These are phyloP conservation scores for Claviceps sp. DNA, from an alignment of 2,329 filamentous ascomycete genomes.

Conservation along the genomic window DNA sequence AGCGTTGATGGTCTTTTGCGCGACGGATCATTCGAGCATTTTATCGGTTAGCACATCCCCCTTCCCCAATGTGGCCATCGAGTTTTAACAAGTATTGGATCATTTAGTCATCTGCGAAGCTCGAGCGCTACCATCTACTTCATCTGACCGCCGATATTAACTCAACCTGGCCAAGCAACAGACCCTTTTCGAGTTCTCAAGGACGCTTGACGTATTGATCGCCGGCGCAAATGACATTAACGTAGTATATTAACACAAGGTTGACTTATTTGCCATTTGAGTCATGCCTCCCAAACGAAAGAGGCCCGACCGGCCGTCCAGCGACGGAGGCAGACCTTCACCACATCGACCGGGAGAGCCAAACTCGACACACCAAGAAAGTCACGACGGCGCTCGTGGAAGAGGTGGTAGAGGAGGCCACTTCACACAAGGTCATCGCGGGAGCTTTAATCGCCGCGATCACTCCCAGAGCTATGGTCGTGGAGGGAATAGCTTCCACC, in stretches of 20 bases:
- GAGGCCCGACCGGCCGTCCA: constrained; percentile 36
- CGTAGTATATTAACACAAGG: constrained; percentile 6
- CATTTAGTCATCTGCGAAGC: not conserved
- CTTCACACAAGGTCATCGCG: constrained; percentile 25
- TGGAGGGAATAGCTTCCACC: constrained; percentile 12
- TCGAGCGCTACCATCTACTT: not conserved
- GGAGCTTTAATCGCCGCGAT: constrained; percentile 38
- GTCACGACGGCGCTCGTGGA: constrained; percentile 36
- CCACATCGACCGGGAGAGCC: constrained; percentile 49
- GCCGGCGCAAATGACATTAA: constrained; percentile 21
- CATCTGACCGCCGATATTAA: not conserved
- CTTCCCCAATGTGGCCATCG: not conserved
- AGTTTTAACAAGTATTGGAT: not conserved
- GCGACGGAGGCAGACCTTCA: constrained; percentile 40
- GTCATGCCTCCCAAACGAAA: constrained; percentile 48
- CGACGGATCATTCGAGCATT: not conserved
- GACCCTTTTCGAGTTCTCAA: not conserved
- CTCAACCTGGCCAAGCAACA: not conserved
- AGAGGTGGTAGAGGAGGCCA: constrained; percentile 27
- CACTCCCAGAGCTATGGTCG: constrained; percentile 27
- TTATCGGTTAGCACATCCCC: not conserved
- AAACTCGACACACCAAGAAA: constrained; percentile 42
- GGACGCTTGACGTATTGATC: not conserved
- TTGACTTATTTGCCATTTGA: constrained; percentile 11
- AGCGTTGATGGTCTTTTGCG: not conserved